Conservation (phyloP, 192 early-diverging fungal genomes). For the Coemansia sp. region DNA sequence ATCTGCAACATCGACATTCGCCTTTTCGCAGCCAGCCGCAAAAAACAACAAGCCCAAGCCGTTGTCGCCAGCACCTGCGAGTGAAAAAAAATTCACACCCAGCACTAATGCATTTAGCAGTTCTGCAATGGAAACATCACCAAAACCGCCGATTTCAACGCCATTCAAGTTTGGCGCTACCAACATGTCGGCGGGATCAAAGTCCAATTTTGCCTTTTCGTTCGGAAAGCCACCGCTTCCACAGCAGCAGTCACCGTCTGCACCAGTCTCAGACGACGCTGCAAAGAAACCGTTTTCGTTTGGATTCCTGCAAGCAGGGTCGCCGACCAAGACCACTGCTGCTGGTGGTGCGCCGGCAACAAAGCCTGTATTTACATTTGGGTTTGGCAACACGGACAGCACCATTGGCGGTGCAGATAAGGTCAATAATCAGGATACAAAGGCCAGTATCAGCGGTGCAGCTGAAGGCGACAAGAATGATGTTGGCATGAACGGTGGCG, state of each 20-base stretch:
- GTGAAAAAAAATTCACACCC: background rate
- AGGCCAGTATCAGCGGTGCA: background rate
- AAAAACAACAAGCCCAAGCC: background rate
- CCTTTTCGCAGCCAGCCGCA: background rate
- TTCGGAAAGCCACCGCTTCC: slow-evolving; percentile 25
- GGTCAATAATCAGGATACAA: slow-evolving; percentile 1
- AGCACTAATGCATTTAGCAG: background rate
- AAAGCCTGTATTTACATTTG: slow-evolving; percentile 47
- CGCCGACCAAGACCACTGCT: background rate
- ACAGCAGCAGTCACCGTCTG: slow-evolving; percentile 6
- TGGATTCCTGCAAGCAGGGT: slow-evolving; percentile 20
- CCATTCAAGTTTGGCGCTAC: slow-evolving; percentile 10
- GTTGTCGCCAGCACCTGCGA: background rate
- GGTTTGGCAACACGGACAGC: slow-evolving; percentile 16
- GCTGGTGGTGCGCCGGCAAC: background rate
- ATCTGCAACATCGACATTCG: background rate
- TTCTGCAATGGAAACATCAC: background rate
- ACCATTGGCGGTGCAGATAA: no score
- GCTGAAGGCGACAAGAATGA: slow-evolving; percentile 1
- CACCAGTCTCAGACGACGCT: background rate
- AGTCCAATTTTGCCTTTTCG: slow-evolving; percentile 30
- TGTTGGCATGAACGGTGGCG: background rate
- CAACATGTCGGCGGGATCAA: background rate
- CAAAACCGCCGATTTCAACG: background rate
- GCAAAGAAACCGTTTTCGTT: slow-evolving; percentile 45